phyloP scores from a whole-genome alignment of 2,329 filamentous ascomycete species.

The Didymella keratinophila region DNA sequence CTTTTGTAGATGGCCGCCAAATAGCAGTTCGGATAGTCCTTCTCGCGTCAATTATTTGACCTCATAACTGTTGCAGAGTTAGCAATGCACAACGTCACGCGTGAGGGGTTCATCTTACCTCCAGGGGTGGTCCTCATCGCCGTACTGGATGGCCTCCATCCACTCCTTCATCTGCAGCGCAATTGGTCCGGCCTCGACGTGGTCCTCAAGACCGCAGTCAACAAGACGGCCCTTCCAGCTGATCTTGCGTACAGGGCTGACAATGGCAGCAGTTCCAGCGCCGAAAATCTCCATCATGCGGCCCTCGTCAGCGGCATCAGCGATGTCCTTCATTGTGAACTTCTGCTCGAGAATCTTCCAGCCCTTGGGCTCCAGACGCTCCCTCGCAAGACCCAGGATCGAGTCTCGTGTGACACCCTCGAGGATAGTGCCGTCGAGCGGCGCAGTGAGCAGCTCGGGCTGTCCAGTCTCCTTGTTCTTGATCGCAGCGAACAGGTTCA shows the following conservation, averaged over 20 bases:
- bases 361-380: conserved; percentile 82
- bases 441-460: conserved; percentile 93
- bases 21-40: neutral
- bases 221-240: conserved; percentile 85
- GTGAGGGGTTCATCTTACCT: conserved; percentile 63
- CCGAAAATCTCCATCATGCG: conserved; percentile 93
- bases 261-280: conserved; percentile 90
- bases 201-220: conserved; percentile 80
- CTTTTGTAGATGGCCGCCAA: conserved; percentile 3
- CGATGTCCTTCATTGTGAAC: conserved; percentile 87
- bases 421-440: conserved; percentile 94
- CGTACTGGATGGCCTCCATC: conserved; percentile 96
- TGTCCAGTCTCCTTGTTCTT: conserved; percentile 86
- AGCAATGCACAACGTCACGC: conserved; percentile 20
- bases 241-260: conserved; percentile 88
- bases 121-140: conserved; percentile 85
- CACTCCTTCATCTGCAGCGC: conserved; percentile 90
- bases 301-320: conserved; percentile 82
- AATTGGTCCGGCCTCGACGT: conserved; percentile 87
- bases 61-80: conserved; percentile 40
- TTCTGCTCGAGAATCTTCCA: conserved; percentile 91
- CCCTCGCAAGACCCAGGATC: conserved; percentile 82
- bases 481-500: conserved; percentile 95
- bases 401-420: conserved; percentile 95
- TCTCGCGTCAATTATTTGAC: conserved; percentile 19